These are phyloP conservation scores for Coemansia sp. DNA, from an alignment of 192 early-diverging fungal genomes.

Conservation along the genomic window DNA sequence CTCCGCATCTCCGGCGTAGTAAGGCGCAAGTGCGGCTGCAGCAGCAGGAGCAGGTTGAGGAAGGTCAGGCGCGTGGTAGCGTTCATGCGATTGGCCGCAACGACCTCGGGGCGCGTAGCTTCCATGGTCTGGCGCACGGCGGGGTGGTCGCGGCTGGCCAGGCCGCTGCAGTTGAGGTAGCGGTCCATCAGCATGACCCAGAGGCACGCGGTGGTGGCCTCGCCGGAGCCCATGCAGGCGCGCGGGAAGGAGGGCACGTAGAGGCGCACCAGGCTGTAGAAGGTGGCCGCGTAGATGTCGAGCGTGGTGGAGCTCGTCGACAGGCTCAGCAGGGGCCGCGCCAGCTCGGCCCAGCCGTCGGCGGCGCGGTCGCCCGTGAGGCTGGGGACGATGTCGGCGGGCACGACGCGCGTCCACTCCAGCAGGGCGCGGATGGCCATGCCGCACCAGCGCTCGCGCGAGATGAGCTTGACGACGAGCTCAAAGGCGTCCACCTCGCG, in stretches of 20 bases:
- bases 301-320: slow-evolving; percentile 53
- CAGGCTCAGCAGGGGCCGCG: slow-evolving; percentile 44
- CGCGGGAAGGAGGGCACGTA: slow-evolving; percentile 43
- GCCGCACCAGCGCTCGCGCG: slow-evolving; percentile 54
- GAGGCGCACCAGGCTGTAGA: slow-evolving; percentile 45
- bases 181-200: slow-evolving; percentile 55
- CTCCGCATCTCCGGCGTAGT: slow-evolving; percentile 33
- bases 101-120: slow-evolving; percentile 37
- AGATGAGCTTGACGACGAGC: slow-evolving; percentile 53
- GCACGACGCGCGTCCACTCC: slow-evolving; percentile 46
- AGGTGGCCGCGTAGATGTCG: slow-evolving; percentile 49
- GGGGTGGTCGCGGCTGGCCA: slow-evolving; percentile 23
- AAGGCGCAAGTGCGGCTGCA: slow-evolving; percentile 37
- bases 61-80: slow-evolving; percentile 52
- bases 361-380: slow-evolving; percentile 38
- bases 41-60: slow-evolving; percentile 43
- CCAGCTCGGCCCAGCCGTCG: slow-evolving; percentile 47
- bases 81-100: slow-evolving; percentile 50
- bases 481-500: slow-evolving; percentile 51
- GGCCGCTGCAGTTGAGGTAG: slow-evolving; percentile 51
- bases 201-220: slow-evolving; percentile 32
- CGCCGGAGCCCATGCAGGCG: slow-evolving; percentile 47
- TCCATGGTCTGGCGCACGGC: slow-evolving; percentile 3
- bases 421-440: slow-evolving; percentile 52
- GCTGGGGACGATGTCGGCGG: slow-evolving; percentile 44